Evolutionary conservation across 345 rosid genomes (phyloP).

Genomic region (Moringa oleifera): DNA sequence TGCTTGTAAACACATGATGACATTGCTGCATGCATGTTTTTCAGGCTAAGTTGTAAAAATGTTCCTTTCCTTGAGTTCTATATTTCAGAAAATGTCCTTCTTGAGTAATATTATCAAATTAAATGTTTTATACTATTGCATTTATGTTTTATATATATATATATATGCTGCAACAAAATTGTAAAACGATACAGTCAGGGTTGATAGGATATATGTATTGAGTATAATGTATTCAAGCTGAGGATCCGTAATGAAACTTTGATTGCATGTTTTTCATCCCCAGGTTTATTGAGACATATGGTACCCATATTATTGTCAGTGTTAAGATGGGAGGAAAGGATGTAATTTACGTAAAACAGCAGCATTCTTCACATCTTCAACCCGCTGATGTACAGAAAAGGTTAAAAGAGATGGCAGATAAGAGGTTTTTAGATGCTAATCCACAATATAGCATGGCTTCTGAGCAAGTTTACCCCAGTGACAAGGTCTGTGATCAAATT

Average conservation of each 20-base stretch:
- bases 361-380: conserved; percentile 52
- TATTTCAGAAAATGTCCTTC: not conserved
- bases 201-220: not conserved
- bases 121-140: not conserved
- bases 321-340: conserved; percentile 87
- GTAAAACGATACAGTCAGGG: too few relatives aligned
- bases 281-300: conserved; percentile 66
- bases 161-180: too few relatives aligned
- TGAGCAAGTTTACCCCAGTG: conserved; percentile 27
- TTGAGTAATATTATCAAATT: not conserved
- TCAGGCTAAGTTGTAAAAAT: too few relatives aligned
- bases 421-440: conserved; percentile 44
- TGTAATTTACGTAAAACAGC: conserved; percentile 64
- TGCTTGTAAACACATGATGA: not conserved
- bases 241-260: not conserved
- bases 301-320: conserved; percentile 69
- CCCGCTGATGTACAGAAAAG: conserved; percentile 60
- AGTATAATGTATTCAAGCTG: too few relatives aligned
- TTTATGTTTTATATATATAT: too few relatives aligned
- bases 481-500: conserved; percentile 34
- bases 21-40: too few relatives aligned
- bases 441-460: conserved; percentile 38
- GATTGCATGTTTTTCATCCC: conserved; percentile 8
- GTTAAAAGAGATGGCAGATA: conserved; percentile 65
- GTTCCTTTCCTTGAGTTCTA: too few relatives aligned